A percentile compares a stretch with the other conserved stretches of the same genome.
Conservation (phyloP, 768 basidiomycete genomes). For the Piloderma croceum region DNA sequence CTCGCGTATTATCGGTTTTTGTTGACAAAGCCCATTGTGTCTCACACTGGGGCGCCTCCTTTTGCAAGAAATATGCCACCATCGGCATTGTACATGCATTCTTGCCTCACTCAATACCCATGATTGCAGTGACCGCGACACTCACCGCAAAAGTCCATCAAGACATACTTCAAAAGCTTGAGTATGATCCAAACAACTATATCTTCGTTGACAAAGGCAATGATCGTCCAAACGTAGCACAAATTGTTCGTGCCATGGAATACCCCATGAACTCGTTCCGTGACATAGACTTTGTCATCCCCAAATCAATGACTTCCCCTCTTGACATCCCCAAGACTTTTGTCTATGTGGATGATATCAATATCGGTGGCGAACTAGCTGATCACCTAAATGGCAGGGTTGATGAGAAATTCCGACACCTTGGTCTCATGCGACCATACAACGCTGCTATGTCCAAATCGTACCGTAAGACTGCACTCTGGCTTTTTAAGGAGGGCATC, state of each 20-base stretch:
- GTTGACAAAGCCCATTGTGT: conserved; percentile 27
- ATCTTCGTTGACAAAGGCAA: conserved; percentile 18
- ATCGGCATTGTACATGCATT: conserved; percentile 19
- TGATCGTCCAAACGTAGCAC: conserved; percentile 19
- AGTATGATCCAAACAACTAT: not conserved
- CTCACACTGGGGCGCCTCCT: conserved; percentile 27
- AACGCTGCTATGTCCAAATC: conserved; percentile 2
- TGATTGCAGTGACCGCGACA: conserved; percentile 17
- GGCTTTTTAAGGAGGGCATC: conserved; percentile 17
- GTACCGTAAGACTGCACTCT: not conserved
- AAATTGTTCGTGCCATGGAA: conserved; percentile 19
- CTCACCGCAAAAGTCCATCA: conserved; percentile 10
- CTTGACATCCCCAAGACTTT: conserved; percentile 21
- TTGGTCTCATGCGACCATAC: conserved; percentile 5
- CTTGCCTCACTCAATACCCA: conserved; percentile 14
- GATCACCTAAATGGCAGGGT: conserved; percentile 10
- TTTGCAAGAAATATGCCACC: conserved; percentile 20
- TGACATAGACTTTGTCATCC: conserved; percentile 23
- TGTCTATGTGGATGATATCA: conserved; percentile 18
- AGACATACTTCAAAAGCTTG: conserved; percentile 12
- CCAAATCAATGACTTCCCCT: not conserved
- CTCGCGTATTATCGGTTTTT: conserved; percentile 17
- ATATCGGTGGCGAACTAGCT: conserved; percentile 11
- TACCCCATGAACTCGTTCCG: conserved; percentile 15
- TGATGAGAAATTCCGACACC: not conserved